Evolutionary conservation across 1,139 yeast species (phyloP).

Genomic region (Suhomyces maxii): DNA sequence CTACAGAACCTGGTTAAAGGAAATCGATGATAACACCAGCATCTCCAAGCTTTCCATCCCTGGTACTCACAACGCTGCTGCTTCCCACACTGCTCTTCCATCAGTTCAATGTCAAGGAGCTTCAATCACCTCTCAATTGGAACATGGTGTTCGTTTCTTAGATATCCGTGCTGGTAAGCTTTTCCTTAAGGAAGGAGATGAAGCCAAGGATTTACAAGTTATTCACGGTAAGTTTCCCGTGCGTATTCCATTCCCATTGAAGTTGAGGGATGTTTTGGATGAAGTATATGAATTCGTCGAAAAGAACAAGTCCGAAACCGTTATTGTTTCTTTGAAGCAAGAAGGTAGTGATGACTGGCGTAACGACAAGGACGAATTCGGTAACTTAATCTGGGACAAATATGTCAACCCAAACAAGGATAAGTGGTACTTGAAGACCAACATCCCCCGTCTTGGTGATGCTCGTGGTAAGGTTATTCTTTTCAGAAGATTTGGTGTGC

Average conservation of each 20-base stretch:
- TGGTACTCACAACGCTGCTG: slow-evolving; percentile 82
- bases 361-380: slow-evolving; percentile 63
- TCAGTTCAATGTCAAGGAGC: slow-evolving; percentile 79
- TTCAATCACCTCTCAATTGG: slow-evolving; percentile 59
- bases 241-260: slow-evolving; percentile 57
- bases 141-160: slow-evolving; percentile 71
- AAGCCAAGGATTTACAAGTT: slow-evolving; percentile 59
- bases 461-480: slow-evolving; percentile 66
- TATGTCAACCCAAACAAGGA: slow-evolving; percentile 53
- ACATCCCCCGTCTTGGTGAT: slow-evolving; percentile 60
- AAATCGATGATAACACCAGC: slow-evolving; percentile 51
- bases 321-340: slow-evolving; percentile 68
- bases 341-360: slow-evolving; percentile 73
- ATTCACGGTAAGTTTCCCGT: slow-evolving; percentile 81
- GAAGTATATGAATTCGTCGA: slow-evolving; percentile 62
- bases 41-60: slow-evolving; percentile 64
- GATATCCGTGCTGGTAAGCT: slow-evolving; percentile 68
- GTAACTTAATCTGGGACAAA: slow-evolving; percentile 60
- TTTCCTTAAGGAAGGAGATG: slow-evolving; percentile 49
- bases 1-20: slow-evolving; percentile 54
- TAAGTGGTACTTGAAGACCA: slow-evolving; percentile 60
- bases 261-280: slow-evolving; percentile 46
- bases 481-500: slow-evolving; percentile 70
- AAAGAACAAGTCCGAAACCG: slow-evolving; percentile 56
- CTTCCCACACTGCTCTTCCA: slow-evolving; percentile 72